A percentile compares a stretch with the other conserved stretches of the same genome.
Conservation (phyloP, 192 early-diverging fungal genomes). For the Dispira parvispora region DNA sequence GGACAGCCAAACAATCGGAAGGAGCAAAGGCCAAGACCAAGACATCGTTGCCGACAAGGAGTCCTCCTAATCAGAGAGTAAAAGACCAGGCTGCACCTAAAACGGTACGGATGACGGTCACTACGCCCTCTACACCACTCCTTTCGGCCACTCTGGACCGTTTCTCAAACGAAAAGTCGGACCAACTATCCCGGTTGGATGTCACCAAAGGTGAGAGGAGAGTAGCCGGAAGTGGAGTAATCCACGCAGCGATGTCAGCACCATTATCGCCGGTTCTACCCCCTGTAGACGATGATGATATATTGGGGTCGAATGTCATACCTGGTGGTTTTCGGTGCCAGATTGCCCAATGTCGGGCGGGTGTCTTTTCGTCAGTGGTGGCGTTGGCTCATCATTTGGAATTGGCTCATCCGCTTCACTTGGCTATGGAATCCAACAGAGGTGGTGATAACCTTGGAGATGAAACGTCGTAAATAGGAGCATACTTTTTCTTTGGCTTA, state of each 20-base stretch:
- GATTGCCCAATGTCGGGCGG: slow-evolving; percentile 1
- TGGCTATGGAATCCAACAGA: neutral
- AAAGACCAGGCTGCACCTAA: too few species aligned
- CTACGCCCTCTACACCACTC: too few species aligned
- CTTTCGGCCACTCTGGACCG: too few species aligned
- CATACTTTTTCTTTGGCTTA: too few species aligned
- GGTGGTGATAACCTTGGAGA: too few species aligned
- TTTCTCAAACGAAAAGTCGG: neutral
- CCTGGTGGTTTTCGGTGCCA: neutral
- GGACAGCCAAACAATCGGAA: too few species aligned
- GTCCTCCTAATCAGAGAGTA: too few species aligned
- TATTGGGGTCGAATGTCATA: too few species aligned
- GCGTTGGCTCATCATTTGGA: slow-evolving; percentile 2
- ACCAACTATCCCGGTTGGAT: neutral
- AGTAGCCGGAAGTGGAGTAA: neutral
- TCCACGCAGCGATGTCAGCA: neutral
- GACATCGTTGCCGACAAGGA: too few species aligned
- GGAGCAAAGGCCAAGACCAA: too few species aligned
- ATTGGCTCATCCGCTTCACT: slow-evolving; percentile 5
- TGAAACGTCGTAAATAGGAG: too few species aligned
- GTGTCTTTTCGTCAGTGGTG: neutral
- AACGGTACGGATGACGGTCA: too few species aligned
- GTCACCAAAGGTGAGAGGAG: neutral
- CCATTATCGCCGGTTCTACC: neutral
- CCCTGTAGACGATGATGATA: neutral